These are phyloP conservation scores for Dentipellis sp. DNA, from an alignment of 768 basidiomycete genomes.

Conservation along the genomic window DNA sequence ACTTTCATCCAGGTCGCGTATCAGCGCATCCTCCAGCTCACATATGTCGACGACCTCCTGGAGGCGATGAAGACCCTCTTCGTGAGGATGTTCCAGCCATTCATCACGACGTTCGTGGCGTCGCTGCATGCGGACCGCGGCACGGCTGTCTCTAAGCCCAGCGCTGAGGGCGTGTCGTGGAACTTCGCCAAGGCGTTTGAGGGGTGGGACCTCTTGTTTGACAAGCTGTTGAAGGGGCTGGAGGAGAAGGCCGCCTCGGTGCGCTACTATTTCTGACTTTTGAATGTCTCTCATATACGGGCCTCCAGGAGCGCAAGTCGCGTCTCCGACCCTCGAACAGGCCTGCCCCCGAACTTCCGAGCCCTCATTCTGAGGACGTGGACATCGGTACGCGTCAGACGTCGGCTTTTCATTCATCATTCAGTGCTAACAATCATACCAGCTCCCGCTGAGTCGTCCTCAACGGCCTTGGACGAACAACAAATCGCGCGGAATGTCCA, in stretches of 20 bases:
- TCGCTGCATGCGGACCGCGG: constrained; percentile 61
- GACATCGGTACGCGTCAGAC: constrained; percentile 40
- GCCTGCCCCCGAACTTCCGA: constrained; percentile 27
- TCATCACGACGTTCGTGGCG: constrained; percentile 74
- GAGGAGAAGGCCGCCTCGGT: constrained; percentile 73
- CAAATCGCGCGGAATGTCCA: constrained; percentile 90
- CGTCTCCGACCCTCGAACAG: constrained; percentile 39
- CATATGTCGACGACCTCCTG: constrained; percentile 88
- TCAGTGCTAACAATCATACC: constrained; percentile 2
- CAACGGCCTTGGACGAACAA: constrained; percentile 65
- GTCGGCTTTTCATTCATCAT: background rate
- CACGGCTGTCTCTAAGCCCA: constrained; percentile 22
- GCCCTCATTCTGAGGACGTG: constrained; percentile 48
- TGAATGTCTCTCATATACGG: background rate
- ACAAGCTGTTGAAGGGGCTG: constrained; percentile 61
- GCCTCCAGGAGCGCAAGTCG: constrained; percentile 58
- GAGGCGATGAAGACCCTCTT: constrained; percentile 75
- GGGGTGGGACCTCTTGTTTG: constrained; percentile 77
- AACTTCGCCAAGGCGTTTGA: constrained; percentile 64
- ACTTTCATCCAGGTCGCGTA: constrained; percentile 68
- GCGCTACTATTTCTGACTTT: constrained; percentile 11
- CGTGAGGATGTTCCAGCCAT: constrained; percentile 77
- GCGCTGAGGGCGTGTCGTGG: constrained; percentile 38
- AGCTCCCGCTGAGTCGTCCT: constrained; percentile 42
- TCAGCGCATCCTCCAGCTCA: constrained; percentile 89